Evolutionary conservation across 495 filamentous ascomycete genomes (phyloP).

Genomic region (Lentithecium fluviatile): DNA sequence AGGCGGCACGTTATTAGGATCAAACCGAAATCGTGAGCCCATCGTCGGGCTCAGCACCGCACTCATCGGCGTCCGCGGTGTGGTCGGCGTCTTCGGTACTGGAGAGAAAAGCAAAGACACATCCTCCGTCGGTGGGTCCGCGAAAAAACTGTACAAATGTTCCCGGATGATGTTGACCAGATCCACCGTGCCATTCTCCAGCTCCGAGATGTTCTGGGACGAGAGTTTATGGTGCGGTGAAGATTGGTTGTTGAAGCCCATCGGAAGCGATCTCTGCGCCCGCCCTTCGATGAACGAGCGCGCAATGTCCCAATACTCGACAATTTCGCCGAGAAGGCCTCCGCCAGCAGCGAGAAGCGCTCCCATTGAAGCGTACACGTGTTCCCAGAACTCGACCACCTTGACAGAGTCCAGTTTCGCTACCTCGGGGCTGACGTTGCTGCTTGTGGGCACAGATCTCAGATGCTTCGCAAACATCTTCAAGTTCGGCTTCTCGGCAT

Average conservation of each 20-base stretch:
- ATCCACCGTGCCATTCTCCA: slow-evolving; percentile 76
- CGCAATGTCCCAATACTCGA: slow-evolving; percentile 91
- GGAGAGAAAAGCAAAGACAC: slow-evolving; percentile 82
- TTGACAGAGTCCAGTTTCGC: slow-evolving; percentile 68
- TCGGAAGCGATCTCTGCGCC: slow-evolving; percentile 74
- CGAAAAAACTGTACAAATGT: slow-evolving; percentile 74
- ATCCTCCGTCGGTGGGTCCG: slow-evolving; percentile 87
- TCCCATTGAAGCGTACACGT: slow-evolving; percentile 67
- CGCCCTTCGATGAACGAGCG: slow-evolving; percentile 87
- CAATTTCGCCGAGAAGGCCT: slow-evolving; percentile 82
- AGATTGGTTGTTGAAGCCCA: slow-evolving; percentile 80
- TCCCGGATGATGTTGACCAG: slow-evolving; percentile 79
- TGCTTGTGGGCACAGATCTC: slow-evolving; percentile 56
- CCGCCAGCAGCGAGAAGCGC: slow-evolving; percentile 66
- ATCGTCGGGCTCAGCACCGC: slow-evolving; percentile 37
- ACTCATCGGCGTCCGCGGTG: slow-evolving; percentile 52
- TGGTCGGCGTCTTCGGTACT: slow-evolving; percentile 66
- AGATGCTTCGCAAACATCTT: slow-evolving; percentile 71
- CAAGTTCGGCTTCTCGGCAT: slow-evolving; percentile 65
- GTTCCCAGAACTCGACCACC: slow-evolving; percentile 87
- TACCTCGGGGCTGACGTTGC: slow-evolving; percentile 41
- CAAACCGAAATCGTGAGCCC: slow-evolving; percentile 74
- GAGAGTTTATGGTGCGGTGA: slow-evolving; percentile 81
- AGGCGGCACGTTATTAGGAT: slow-evolving; percentile 73
- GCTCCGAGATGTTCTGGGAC: slow-evolving; percentile 61